Base-by-base conservation (phyloP, 2,329 filamentous ascomycete species). In the Penicillium brasilianum region DNA sequence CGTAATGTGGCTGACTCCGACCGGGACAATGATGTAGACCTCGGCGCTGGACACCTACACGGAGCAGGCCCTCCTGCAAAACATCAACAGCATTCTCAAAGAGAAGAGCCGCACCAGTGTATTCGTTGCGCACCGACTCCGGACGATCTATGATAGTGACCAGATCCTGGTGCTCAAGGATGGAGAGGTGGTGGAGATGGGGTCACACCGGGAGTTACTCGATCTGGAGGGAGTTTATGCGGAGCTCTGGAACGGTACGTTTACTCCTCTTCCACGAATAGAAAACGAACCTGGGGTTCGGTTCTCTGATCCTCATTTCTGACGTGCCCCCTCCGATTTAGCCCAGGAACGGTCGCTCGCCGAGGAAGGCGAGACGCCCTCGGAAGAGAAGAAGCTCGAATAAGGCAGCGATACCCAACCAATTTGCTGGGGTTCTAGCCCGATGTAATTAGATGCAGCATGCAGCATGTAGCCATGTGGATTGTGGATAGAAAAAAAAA, bases 121-220 rank as follows among this genome's bases (percentile, higher is more conserved):
- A 0, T 98, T 98, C 73, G 90, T 99, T 5, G 95, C 95, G 7
- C 95, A 98, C 77, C 86, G 95, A 18, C 80, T 99, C 61, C 87
- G 94, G 55, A 98, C 95, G 0, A 97, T 99, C 66, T 96, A 91
- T 72, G 95, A 98, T 72, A 91, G 91, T 41, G 91, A 98, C 77
- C 81, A 93, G 69, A 98, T 98, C 69, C 93, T 98, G 70, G 95
- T 98, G 39, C 80, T 98, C 59, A 90, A 89, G 73, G 88, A 91
- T 62, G 95, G 95, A 0, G 82, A 82, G 14, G 93, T 98, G n/a
- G 92, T 89, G 2, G 95, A 98, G 80, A 88, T 86, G 76, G 95
- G 95, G 14, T 96, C 91, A 16, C 95, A 99, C 76, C 85, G 90
- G 61, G 86, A 95, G 74, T 79, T 99, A 60, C 87, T 98, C 63